Evolutionary conservation across 805 yeast genomes (phyloP).

Genomic region (Candida anglica): DNA sequence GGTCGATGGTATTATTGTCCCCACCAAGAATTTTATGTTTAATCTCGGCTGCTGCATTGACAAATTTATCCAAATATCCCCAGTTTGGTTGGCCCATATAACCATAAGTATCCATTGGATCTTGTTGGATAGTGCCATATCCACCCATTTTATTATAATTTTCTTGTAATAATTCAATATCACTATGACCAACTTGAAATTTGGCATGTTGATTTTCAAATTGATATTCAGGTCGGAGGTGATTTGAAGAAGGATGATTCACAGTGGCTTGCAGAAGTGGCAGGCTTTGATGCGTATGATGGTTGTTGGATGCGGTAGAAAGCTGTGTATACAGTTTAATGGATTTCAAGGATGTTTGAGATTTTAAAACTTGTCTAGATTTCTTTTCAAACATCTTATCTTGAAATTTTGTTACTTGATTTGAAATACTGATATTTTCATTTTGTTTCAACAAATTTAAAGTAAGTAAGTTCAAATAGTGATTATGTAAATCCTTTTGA

Average conservation of each 20-base stretch:
- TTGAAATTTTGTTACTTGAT: conserved; percentile 25
- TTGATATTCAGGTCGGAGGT: too few species aligned
- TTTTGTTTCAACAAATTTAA: conserved; percentile 35
- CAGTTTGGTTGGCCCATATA: background rate
- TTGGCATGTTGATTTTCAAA: background rate
- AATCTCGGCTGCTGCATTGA: background rate
- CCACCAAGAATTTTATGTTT: conserved; percentile 1
- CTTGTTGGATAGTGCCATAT: background rate
- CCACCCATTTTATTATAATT: background rate
- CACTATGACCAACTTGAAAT: background rate
- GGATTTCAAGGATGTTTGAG: conserved; percentile 21
- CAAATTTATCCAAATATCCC: conserved; percentile 2
- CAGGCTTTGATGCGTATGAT: too few species aligned
- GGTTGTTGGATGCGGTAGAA: background rate
- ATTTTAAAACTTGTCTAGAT: conserved; percentile 19
- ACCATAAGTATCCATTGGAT: conserved; percentile 3
- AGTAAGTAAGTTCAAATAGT: conserved; percentile 30
- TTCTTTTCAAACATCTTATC: conserved; percentile 15
- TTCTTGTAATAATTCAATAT: background rate
- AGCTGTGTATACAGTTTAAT: conserved; percentile 5
- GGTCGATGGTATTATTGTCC: background rate
- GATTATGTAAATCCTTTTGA: conserved; percentile 26
- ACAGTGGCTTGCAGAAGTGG: too few species aligned
- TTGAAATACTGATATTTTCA: conserved; percentile 28
- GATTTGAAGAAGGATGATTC: too few species aligned